These are phyloP conservation scores for Boletus patriciae DNA, from an alignment of 768 basidiomycete genomes.

Conservation along the genomic window DNA sequence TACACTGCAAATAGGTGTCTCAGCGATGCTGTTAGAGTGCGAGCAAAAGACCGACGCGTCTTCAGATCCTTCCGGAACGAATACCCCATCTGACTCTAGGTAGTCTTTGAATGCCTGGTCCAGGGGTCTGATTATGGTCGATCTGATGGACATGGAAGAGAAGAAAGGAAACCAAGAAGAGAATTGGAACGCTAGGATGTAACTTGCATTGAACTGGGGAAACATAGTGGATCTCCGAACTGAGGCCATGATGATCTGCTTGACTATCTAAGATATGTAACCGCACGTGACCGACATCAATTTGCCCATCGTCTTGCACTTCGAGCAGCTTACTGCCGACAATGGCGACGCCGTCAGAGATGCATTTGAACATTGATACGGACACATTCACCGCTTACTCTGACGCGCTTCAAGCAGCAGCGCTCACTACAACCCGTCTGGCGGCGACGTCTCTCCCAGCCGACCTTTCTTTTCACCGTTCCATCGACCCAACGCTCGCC, in stretches of 20 bases:
- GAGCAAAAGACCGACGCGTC: slow-evolving; percentile 52
- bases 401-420: slow-evolving; percentile 54
- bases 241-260: neutral
- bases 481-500: slow-evolving; percentile 72
- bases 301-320: neutral
- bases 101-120: slow-evolving; percentile 64
- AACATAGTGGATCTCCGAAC: slow-evolving; percentile 36
- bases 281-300: slow-evolving; percentile 11
- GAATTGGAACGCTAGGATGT: slow-evolving; percentile 74
- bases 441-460: slow-evolving; percentile 59
- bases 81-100: slow-evolving; percentile 80
- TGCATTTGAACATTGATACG: slow-evolving; percentile 13
- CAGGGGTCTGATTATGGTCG: slow-evolving; percentile 72
- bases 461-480: slow-evolving; percentile 88
- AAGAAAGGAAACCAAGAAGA: slow-evolving; percentile 84
- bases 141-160: slow-evolving; percentile 61
- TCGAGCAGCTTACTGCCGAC: neutral
- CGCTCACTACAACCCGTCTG: slow-evolving; percentile 61
- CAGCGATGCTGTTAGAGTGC: neutral
- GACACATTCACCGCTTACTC: slow-evolving; percentile 55
- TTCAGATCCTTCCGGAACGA: slow-evolving; percentile 80
- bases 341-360: slow-evolving; percentile 15
- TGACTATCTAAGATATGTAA: no score
- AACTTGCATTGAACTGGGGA: slow-evolving; percentile 49
- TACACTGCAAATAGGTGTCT: slow-evolving; percentile 39